Percentiles rank a stretch among this genome's conserved stretches.
Evolutionary conservation across 495 filamentous ascomycete genomes (phyloP).

Genomic region (Podospora comata): DNA sequence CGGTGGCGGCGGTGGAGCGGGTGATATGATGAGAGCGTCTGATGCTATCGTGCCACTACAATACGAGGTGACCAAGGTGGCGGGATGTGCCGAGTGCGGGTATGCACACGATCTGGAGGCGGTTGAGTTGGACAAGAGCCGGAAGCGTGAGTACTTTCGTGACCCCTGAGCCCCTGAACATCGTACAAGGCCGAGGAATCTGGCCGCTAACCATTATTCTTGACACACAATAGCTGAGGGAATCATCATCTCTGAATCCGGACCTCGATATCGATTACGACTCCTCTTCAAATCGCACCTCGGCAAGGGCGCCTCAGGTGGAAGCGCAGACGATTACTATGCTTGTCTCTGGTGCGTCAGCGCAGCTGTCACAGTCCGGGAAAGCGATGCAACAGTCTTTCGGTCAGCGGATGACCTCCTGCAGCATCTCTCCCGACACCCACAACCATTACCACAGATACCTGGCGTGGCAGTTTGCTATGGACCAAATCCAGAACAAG

Average conservation of each 20-base stretch:
- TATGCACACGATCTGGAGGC: constrained; percentile 36
- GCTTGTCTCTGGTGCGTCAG: constrained; percentile 40
- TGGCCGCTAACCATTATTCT: neutral
- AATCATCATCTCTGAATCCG: constrained; percentile 24
- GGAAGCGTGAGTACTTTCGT: constrained; percentile 27
- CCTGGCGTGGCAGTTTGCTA: constrained; percentile 39
- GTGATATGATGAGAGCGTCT: constrained; percentile 26
- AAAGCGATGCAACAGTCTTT: constrained; percentile 43
- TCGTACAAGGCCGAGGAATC: neutral
- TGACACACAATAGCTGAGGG: constrained; percentile 23
- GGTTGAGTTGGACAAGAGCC: constrained; percentile 28
- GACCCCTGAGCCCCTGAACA: neutral
- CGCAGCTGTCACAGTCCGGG: constrained; percentile 26
- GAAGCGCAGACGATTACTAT: constrained; percentile 26
- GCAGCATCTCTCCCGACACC: constrained; percentile 36
- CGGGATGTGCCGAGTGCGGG: constrained; percentile 33
- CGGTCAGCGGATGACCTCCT: constrained; percentile 32
- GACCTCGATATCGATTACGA: constrained; percentile 34
- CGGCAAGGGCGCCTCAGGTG: constrained; percentile 10
- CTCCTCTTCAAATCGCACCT: constrained; percentile 42
- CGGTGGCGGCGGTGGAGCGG: constrained; percentile 10
- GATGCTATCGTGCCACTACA: constrained; percentile 24
- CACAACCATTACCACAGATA: constrained; percentile 39
- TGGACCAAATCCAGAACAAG: constrained; percentile 27
- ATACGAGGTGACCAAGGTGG: constrained; percentile 23